phyloP scores from a whole-genome alignment of 2,329 filamentous ascomycete genomes.

The Sclerotinia nivalis region DNA sequence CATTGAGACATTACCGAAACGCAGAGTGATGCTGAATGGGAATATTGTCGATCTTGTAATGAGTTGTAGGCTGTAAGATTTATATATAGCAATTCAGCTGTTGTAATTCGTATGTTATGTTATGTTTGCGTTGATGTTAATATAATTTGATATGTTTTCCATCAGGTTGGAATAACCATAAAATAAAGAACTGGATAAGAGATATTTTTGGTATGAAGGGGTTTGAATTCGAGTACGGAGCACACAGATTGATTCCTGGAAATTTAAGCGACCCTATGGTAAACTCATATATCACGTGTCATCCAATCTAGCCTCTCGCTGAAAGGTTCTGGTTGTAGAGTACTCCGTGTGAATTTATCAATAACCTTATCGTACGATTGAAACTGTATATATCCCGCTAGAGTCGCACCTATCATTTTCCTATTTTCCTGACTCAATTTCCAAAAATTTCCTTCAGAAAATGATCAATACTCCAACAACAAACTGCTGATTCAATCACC shows the following conservation, averaged over 20 bases:
- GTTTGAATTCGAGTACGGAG: neutral
- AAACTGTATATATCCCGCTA: too few relatives aligned
- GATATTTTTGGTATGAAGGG: constrained; percentile 1
- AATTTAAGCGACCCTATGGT: neutral
- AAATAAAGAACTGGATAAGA: neutral
- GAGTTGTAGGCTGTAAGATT: neutral
- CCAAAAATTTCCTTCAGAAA: too few relatives aligned
- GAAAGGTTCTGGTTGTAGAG: too few relatives aligned
- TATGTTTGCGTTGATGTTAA: neutral
- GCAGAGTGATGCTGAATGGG: neutral
- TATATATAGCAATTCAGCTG: neutral
- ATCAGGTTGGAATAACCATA: neutral
- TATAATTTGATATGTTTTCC: neutral
- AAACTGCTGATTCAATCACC: neutral
- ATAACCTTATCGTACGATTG: too few relatives aligned
- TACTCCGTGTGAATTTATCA: too few relatives aligned
- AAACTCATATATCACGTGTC: neutral
- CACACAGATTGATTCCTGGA: too few relatives aligned
- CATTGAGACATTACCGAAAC: constrained; percentile 21
- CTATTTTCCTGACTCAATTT: neutral
- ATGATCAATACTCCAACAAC: neutral
- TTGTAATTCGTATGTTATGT: neutral
- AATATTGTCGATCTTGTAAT: neutral
- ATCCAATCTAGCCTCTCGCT: neutral
- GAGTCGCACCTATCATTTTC: neutral